Percentiles rank a stretch among this genome's conserved stretches.
Conservation (phyloP, 495 filamentous ascomycete genomes). For the Alectoria sarmentosa region DNA sequence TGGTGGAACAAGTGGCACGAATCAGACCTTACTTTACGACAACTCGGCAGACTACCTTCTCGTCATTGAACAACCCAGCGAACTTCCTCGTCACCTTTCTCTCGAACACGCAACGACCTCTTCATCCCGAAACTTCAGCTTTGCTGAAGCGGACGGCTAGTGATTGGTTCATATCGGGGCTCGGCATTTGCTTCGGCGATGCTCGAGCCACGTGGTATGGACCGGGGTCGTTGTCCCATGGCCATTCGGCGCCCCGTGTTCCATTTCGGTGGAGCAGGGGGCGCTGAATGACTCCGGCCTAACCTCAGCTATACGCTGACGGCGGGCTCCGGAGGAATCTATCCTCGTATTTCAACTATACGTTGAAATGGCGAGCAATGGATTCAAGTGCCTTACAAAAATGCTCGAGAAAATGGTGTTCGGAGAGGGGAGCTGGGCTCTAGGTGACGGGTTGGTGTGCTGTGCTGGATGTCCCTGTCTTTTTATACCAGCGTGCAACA, state of each 20-base stretch:
- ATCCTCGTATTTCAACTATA: background rate
- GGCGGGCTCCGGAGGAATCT: background rate
- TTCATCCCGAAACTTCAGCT: background rate
- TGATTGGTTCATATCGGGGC: background rate
- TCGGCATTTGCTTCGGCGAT: background rate
- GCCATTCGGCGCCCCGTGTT: background rate
- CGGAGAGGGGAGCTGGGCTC: background rate
- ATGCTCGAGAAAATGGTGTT: background rate
- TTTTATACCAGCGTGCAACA: background rate
- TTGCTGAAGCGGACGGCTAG: background rate
- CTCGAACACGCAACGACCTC: background rate
- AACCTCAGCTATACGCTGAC: background rate
- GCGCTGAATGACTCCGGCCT: background rate
- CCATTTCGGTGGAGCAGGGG: background rate
- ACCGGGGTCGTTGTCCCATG: background rate
- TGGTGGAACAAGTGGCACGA: background rate
- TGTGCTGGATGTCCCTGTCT: no score
- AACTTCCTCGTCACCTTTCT: background rate
- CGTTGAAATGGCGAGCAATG: background rate
- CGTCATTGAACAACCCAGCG: background rate
- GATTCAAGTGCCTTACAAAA: background rate
- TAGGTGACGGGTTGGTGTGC: background rate
- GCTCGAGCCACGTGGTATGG: background rate
- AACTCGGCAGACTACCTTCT: background rate
- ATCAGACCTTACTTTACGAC: background rate